Conservation (phyloP, 73 alveolate genomes). For the Paramecium bursaria region DNA sequence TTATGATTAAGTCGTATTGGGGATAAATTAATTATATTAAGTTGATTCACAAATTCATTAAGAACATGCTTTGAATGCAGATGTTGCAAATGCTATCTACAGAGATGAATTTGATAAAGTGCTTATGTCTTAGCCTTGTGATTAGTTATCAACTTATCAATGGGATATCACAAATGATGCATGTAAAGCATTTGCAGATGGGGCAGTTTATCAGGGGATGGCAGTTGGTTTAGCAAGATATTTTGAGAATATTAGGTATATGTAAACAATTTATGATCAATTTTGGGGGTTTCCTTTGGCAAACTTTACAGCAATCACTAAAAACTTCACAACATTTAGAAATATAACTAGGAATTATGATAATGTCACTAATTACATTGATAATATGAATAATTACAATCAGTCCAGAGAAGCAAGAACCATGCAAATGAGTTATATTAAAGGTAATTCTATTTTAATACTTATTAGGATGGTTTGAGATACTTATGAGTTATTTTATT, state of each 20-base stretch:
- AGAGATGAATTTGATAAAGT: constrained; percentile 42
- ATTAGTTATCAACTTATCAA: not conserved
- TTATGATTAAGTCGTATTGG: not conserved
- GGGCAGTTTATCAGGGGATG: constrained; percentile 62
- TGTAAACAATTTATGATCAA: constrained; percentile 32
- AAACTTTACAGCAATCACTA: not conserved
- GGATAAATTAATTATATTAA: constrained; percentile 23
- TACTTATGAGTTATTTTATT: not conserved
- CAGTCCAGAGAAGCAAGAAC: constrained; percentile 13
- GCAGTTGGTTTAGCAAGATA: constrained; percentile 66
- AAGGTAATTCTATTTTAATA: constrained; percentile 1
- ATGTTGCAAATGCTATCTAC: not conserved
- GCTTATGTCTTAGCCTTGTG: constrained; percentile 59
- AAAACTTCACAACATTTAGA: not conserved
- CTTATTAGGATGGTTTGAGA: constrained; percentile 5
- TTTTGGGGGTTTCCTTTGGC: constrained; percentile 34
- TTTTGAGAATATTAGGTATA: constrained; percentile 50
- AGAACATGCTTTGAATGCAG: constrained; percentile 40
- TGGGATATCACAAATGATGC: not conserved
- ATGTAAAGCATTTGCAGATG: constrained; percentile 54
- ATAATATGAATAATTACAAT: constrained; percentile 24
- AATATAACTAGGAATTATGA: constrained; percentile 34
- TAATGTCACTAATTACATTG: constrained; percentile 37
- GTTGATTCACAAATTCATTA: constrained; percentile 60
- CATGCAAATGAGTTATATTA: constrained; percentile 15